A percentile compares a stretch with the other conserved stretches of the same genome.
These are phyloP conservation scores for Psilocybe sp. DNA, from an alignment of 768 basidiomycete genomes.

Conservation along the genomic window DNA sequence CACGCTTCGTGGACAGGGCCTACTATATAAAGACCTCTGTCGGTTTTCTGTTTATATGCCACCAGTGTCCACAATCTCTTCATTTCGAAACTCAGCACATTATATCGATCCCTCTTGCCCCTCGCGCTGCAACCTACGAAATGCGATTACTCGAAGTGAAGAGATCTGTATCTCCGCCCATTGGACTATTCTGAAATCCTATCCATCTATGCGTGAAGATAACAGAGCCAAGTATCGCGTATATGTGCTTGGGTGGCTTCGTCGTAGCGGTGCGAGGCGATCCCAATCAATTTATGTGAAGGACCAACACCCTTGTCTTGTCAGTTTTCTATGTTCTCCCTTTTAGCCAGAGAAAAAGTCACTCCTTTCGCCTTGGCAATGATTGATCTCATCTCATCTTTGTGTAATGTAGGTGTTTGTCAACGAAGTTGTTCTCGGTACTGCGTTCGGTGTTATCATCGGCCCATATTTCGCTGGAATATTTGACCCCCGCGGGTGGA, in stretches of 20 bases:
- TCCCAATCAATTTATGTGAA: neutral
- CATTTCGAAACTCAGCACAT: neutral
- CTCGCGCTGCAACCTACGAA: slow-evolving; percentile 7
- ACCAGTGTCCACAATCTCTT: too few species aligned
- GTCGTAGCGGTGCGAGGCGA: slow-evolving; percentile 33
- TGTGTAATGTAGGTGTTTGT: slow-evolving; percentile 61
- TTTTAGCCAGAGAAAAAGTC: slow-evolving; percentile 82
- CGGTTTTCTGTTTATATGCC: too few species aligned
- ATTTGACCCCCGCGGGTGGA: slow-evolving; percentile 81
- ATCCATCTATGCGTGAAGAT: slow-evolving; percentile 39
- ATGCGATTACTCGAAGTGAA: too few species aligned
- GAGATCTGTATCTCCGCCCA: too few species aligned
- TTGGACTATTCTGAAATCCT: slow-evolving; percentile 4
- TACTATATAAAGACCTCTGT: too few species aligned
- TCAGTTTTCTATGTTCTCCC: slow-evolving; percentile 84
- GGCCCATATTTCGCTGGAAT: slow-evolving; percentile 71
- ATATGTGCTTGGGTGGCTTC: slow-evolving; percentile 60
- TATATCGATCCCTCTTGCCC: too few species aligned
- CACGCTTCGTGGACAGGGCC: neutral
- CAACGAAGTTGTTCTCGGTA: slow-evolving; percentile 93
- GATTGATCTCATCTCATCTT: neutral
- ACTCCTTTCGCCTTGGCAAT: neutral
- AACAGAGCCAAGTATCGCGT: slow-evolving; percentile 50
- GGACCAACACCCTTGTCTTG: neutral
- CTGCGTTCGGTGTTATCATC: slow-evolving; percentile 59